A percentile compares a stretch with the other conserved stretches of the same genome.
These are phyloP conservation scores for Rhynchospora tenuis DNA, from an alignment of 176 grass and related monocot species.

Conservation along the genomic window DNA sequence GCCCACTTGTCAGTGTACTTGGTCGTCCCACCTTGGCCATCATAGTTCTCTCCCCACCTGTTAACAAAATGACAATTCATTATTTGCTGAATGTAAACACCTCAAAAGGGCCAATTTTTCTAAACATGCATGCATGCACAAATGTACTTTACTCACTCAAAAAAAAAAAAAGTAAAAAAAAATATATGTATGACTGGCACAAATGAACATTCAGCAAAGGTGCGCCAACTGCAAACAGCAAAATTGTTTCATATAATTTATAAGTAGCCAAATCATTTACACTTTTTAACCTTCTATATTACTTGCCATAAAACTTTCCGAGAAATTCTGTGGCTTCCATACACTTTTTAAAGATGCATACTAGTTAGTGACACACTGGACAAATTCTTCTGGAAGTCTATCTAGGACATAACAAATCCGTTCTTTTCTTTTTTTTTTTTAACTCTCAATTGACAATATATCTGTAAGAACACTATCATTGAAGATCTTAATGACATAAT, in stretches of 20 bases:
- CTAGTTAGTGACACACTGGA: not conserved
- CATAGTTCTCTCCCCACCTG: constrained; percentile 92
- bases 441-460: not conserved
- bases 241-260: not conserved
- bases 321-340: not conserved
- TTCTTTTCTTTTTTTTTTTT: not conserved
- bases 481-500: not conserved
- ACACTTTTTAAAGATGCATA: not conserved
- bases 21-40: constrained; percentile 56
- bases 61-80: not conserved
- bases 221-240: not conserved
- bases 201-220: not conserved
- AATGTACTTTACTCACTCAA: not conserved
- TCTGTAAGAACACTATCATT: not conserved
- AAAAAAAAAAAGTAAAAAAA: too few relatives aligned
- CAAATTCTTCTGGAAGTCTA: not conserved
- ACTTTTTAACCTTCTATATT: not conserved
- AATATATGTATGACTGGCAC: not conserved
- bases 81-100: not conserved
- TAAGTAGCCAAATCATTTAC: not conserved
- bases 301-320: not conserved
- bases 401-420: not conserved
- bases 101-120: not conserved
- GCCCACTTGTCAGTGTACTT: constrained; percentile 99
- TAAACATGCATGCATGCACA: not conserved